phyloP scores from a whole-genome alignment of 805 yeast genomes.

The Candida koratica region DNA sequence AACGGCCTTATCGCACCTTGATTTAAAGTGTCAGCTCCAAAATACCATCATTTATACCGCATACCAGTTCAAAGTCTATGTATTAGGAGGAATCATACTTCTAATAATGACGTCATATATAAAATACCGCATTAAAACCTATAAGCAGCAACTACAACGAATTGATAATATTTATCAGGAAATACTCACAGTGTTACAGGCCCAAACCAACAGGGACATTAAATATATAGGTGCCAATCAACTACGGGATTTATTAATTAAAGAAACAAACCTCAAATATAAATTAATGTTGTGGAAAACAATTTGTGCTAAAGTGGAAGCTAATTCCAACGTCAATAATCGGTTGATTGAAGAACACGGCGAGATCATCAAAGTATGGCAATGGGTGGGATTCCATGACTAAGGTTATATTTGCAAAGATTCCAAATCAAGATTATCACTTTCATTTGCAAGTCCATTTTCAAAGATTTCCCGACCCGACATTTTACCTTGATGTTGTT shows the following conservation, averaged over 20 bases:
- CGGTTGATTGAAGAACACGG: constrained; percentile 74
- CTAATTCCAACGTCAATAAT: constrained; percentile 60
- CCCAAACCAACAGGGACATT: constrained; percentile 28
- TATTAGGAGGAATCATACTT: constrained; percentile 10
- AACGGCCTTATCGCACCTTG: constrained; percentile 62
- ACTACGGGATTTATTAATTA: constrained; percentile 60
- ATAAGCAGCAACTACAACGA: constrained; percentile 36
- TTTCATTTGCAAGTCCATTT: constrained; percentile 71
- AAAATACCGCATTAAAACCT: constrained; percentile 28
- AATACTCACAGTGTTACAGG: constrained; percentile 44
- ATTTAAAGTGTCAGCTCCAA: constrained; percentile 53
- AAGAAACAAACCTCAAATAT: constrained; percentile 33
- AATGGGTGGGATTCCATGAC: constrained; percentile 54
- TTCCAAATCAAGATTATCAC: constrained; percentile 10
- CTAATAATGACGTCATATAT: constrained; percentile 2
- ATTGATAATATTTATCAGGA: constrained; percentile 45
- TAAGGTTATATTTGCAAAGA: constrained; percentile 2
- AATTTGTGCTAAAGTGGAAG: constrained; percentile 55
- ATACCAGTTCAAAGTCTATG: constrained; percentile 21
- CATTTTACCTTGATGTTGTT: constrained; percentile 70
- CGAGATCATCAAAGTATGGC: constrained; percentile 84
- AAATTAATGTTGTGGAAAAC: constrained; percentile 55
- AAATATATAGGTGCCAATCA: constrained; percentile 65
- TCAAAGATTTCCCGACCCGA: constrained; percentile 91
- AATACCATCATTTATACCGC: constrained; percentile 44